These are phyloP conservation scores for Lotmaria passim DNA, from an alignment of 208 protist genomes.

Conservation along the genomic window DNA sequence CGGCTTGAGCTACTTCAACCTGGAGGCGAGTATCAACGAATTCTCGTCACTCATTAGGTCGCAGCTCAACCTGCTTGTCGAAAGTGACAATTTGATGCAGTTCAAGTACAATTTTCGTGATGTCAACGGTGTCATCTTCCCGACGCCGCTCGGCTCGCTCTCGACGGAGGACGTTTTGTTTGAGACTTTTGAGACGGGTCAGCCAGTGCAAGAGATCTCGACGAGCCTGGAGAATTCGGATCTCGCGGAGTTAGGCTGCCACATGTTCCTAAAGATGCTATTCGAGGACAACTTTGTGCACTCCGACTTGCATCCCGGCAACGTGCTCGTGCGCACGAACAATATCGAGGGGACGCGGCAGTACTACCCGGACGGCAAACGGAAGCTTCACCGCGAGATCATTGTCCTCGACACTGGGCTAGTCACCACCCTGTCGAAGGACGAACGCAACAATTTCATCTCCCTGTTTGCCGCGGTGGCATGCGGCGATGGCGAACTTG, in stretches of 20 bases:
- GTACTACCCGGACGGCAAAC: conserved; percentile 76
- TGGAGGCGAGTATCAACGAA: conserved; percentile 67
- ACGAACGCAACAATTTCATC: conserved; percentile 93
- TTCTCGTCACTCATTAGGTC: conserved; percentile 82
- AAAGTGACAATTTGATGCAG: conserved; percentile 85
- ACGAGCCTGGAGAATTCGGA: conserved; percentile 55
- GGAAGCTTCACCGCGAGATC: conserved; percentile 61
- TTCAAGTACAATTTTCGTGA: conserved; percentile 88
- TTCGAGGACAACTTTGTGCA: conserved; percentile 96
- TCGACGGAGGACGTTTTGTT: conserved; percentile 74
- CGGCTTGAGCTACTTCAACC: conserved; percentile 62
- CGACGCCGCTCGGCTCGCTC: conserved; percentile 68
- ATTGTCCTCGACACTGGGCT: conserved; percentile 92
- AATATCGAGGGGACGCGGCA: conserved; percentile 24
- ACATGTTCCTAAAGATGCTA: conserved; percentile 96
- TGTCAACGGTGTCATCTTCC: conserved; percentile 81
- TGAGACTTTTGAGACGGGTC: conserved; percentile 90
- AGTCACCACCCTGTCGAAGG: conserved; percentile 80
- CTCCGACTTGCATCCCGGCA: conserved; percentile 94
- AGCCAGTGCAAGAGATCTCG: conserved; percentile 64
- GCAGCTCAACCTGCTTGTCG: conserved; percentile 88
- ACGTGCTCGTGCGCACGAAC: conserved; percentile 82
- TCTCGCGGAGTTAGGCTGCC: conserved; percentile 81
- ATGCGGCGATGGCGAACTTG: conserved; percentile 84
- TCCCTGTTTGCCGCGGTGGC: conserved; percentile 91